Evolutionary conservation across 306 rosid genomes (phyloP), one percentile per base, ranked within the genome.

Genomic region (Gynostemma pentaphyllum): DNA sequence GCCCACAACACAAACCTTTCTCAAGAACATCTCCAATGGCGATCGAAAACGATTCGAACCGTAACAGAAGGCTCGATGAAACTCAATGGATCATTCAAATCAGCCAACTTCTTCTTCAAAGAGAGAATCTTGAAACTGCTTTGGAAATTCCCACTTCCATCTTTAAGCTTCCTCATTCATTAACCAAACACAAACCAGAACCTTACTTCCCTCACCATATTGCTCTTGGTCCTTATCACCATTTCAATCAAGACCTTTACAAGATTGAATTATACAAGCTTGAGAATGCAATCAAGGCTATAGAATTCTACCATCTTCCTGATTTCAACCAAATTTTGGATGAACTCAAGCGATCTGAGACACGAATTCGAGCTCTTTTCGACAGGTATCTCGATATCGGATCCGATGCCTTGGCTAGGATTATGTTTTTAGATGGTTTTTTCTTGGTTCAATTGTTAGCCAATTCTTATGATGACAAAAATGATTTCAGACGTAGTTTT

Each of bases 191-290:
- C 37, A 64, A 45, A 1, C 55, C 68, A 64, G 44, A 64, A 27
- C 11, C 14, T 8, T 64, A 64, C 44, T 18, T 64, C 39, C 68
- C 68, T 9, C 39, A 1, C 16, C 21, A 15, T 2, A 14, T 64
- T 5, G 68, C 53, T 12, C 14, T 64, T 5, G 68, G 68, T 22
- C 68, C 68, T 27, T 64, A 64, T n/a, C 42, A 64, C 55, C 68
- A 64, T 29, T 28, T 64, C 40, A 12, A 19, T 23, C 28, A 27
- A 2, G 68, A 42, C 13, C 68, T 64, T 21, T 45, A 45, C 55
- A 12, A 28, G 14, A 64, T 64, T 9, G 7, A 64, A 45, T 28
- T 64, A 27, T 27, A 27, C 55, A 64, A 64, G 68, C 68, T 64
- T 40, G 29, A 64, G 6, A 45, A 45, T 0, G 55, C 68, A 15